Evolutionary conservation across 345 rosid species (phyloP), one percentile per base, ranked within the genome.

Genomic region (Populus ilicifolia): DNA sequence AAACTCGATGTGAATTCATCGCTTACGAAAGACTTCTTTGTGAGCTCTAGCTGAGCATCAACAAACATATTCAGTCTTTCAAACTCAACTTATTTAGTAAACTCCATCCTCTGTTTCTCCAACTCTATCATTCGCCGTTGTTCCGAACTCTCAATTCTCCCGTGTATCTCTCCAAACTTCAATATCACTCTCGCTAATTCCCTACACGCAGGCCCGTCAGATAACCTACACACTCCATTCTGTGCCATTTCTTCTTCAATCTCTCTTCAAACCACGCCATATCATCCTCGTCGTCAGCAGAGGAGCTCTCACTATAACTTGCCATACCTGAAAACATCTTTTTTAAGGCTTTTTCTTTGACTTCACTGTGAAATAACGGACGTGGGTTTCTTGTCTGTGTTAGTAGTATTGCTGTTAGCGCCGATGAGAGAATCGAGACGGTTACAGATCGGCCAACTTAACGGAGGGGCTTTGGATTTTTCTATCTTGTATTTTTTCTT

Each of bases 31-130:
- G 80, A 64, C 39, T 46, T 23, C 71, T 65, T 64, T 46, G 65
- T 70, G 5, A 64, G 70, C 66, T 71, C 71, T 65, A 78, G n/a
- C 50, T 78, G 71, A 2, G 80, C 80, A 71, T 71, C 77, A 62
- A 77, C 23, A 36, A 77, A 69, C 72, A 77, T 64, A 44, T 74
- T 73, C 70, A 81, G 69, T 23, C 81, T 77, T 27, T 81, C 75
- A 30, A 81, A 73, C 75, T 81, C 84, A 16, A 81, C 62, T 38
- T 81, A 81, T 25, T 81, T 81, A 63, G 84, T 74, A 8, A 81
- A 69, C 68, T 77, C 64, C 84, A 81, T 77, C 50, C 84, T 74
- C 78, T 81, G 84, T 71, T 77, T 81, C 72, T 81, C 84, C 67
- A 81, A 33, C 41, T 81, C 84, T 69, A 78, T 13, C 81, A 81